Evolutionary conservation across 2,329 filamentous ascomycete genomes (phyloP), one percentile per base, ranked within the genome.

Genomic region (Ceratocystis alfenasii): DNA sequence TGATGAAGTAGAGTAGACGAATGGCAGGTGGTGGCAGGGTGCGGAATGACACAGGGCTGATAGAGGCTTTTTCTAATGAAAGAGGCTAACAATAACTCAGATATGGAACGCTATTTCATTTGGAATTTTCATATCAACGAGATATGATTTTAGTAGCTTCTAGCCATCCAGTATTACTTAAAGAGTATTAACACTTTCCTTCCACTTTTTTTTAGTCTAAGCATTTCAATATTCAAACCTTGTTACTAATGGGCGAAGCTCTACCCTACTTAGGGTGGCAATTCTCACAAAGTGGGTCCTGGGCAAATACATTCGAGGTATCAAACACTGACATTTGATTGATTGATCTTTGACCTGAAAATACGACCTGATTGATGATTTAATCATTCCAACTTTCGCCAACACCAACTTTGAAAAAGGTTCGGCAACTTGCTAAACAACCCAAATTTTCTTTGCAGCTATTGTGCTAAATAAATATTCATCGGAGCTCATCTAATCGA

Each of bases 231-330:
- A 25, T n/a, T 36, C 28, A 36, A 28, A 57, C 25, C 53, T 57
- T 15, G 50, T 55, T 12, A 22, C 17, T 25, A 5, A n/a, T n/a
- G 4, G 12, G 7, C 10, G 55, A 59, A 59, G 55, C 55, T 59
- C 28, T 10, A 22, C 7, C 48, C 17, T 17, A 59, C 17, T 4
- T 59, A 36, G 36, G 46, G 61, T 63, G 61, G 61, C 61, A 36
- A 63, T 48, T 50, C 61, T 33, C 15, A 50, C 55, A 48, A 63
- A 63, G 61, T 63, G 61, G 61, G 61, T 48, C 61, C 61, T 36
- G 28, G 41, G 25, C 44, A 63, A 63, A 59, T 59, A 28, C 17
- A 28, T 46, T 30, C 36, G 44, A 59, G 46, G 44, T 64, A 53
- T 28, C 20, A 53, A 15, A 28, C 22, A n/a, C 46, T n/a, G n/a